phyloP scores from a whole-genome alignment of 1,284 basidiomycete genomes.

The Cryptococcus sp. region DNA sequence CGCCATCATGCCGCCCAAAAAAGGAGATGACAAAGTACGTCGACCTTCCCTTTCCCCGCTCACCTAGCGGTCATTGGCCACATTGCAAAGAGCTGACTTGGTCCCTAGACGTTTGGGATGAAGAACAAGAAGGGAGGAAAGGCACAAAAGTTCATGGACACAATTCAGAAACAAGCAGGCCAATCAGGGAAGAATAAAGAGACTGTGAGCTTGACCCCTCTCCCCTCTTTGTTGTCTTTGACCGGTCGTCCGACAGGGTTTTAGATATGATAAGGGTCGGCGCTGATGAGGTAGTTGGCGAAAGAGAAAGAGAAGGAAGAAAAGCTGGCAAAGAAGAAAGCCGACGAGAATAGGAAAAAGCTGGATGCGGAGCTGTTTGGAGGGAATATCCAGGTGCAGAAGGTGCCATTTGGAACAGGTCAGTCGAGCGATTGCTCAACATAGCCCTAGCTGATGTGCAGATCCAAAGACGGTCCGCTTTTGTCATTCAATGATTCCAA shows the following conservation, averaged over 20 bases:
- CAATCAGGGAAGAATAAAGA: slow-evolving; percentile 71
- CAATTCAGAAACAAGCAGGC: slow-evolving; percentile 65
- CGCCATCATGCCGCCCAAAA: slow-evolving; percentile 42
- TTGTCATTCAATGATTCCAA: too few relatives aligned
- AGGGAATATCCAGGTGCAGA: slow-evolving; percentile 60
- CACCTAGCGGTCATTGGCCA: not conserved
- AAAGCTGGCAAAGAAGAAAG: slow-evolving; percentile 67
- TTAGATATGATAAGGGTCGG: not conserved
- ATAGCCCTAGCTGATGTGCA: slow-evolving; percentile 17
- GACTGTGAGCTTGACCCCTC: slow-evolving; percentile 33
- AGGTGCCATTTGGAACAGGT: slow-evolving; percentile 86
- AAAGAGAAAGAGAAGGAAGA: slow-evolving; percentile 79
- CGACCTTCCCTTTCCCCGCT: too few relatives aligned
- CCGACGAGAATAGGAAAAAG: slow-evolving; percentile 77
- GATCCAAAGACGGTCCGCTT: slow-evolving; percentile 72
- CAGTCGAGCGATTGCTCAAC: slow-evolving; percentile 21
- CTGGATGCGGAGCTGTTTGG: slow-evolving; percentile 72
- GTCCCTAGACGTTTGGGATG: slow-evolving; percentile 73
- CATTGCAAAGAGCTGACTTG: not conserved
- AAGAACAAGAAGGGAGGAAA: slow-evolving; percentile 96
- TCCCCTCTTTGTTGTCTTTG: not conserved
- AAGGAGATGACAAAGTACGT: slow-evolving; percentile 41
- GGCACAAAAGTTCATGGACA: slow-evolving; percentile 77
- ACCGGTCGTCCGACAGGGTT: not conserved
- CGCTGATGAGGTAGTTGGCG: slow-evolving; percentile 50